Percentiles rank a stretch among this genome's conserved stretches.
phyloP scores from a whole-genome alignment of 306 rosid species.

The Prunus campanulata region DNA sequence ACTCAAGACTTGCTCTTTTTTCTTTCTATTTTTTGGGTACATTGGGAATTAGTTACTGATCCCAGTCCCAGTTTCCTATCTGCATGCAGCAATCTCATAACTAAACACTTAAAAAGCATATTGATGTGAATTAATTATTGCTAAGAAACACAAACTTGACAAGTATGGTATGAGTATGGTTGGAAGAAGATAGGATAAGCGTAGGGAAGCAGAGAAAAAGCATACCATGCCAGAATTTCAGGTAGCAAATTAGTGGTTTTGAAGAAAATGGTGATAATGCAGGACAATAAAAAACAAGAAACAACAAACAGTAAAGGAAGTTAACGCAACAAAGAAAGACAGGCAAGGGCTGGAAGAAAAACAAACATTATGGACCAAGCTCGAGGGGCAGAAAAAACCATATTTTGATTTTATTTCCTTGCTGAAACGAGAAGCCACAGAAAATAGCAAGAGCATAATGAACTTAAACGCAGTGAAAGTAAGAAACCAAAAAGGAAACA shows the following conservation, averaged over 20 bases:
- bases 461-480: constrained; percentile 19
- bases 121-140: no score
- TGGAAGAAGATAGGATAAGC: neutral
- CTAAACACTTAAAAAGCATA: no score
- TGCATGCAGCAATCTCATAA: no score
- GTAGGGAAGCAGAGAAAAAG: neutral
- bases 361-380: neutral
- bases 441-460: constrained; percentile 21
- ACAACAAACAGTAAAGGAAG: neutral
- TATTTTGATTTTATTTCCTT: constrained; percentile 40
- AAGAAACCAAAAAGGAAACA: constrained; percentile 31
- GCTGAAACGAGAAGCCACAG: constrained; percentile 29
- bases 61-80: no score
- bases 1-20: no score
- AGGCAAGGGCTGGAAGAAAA: neutral
- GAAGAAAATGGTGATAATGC: neutral
- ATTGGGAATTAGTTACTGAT: no score
- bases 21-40: no score
- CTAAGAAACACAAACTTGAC: neutral
- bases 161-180: neutral
- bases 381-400: constrained; percentile 5
- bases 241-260: neutral
- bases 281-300: neutral
- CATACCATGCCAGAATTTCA: neutral
- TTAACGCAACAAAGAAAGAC: neutral